Evolutionary conservation across 306 rosid genomes (phyloP), one percentile per base, ranked within the genome.

Genomic region (Sesbania bispinosa): DNA sequence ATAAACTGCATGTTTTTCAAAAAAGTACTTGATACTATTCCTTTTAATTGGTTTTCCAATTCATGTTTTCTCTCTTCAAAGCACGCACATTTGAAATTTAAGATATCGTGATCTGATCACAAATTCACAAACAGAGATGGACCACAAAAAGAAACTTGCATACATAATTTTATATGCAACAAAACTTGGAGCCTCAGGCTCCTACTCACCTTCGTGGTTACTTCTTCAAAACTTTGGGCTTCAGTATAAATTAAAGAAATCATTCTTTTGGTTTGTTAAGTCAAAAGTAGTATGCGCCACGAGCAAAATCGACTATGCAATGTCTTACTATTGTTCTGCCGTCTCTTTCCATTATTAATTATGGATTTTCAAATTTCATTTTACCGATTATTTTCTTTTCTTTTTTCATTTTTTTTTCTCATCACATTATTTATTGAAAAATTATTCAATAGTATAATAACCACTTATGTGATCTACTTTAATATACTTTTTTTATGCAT

Each of bases 201-300:
- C 7, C 10, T 2, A 48, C 48, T 51, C 66, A 52, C 60, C 69
- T 54, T 80, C 77, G n/a, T 27, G 64, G 73, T 69, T 42, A 80
- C 35, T 80, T 80, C 67, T 39, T 15, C 0, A 53, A 41, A 27
- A 24, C 35, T 19, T 18, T 18, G 19, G 54, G 65, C 20, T 27
- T 21, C 51, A 18, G 2, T 48, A 21, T 64, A 66, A 21, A 29
- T 29, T 58, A 35, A 73, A 66, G 52, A 60, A 65, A 67, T 59
- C n/a, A 73, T 48, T 21, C 71, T 46, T 62, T 66, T 30, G 26
- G 59, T 45, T 3, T 6, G 65, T 4, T 7, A 50, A 54, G 84
- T 80, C 84, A 80, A 80, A 68, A 61, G 62, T 42, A 20, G 60
- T 26, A 60, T 58, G 83, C 76, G 19, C 58, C 73, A 59, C 33